Evolutionary conservation across 208 protist genomes (phyloP).

Genomic region (Novymonas esmeraldas): DNA sequence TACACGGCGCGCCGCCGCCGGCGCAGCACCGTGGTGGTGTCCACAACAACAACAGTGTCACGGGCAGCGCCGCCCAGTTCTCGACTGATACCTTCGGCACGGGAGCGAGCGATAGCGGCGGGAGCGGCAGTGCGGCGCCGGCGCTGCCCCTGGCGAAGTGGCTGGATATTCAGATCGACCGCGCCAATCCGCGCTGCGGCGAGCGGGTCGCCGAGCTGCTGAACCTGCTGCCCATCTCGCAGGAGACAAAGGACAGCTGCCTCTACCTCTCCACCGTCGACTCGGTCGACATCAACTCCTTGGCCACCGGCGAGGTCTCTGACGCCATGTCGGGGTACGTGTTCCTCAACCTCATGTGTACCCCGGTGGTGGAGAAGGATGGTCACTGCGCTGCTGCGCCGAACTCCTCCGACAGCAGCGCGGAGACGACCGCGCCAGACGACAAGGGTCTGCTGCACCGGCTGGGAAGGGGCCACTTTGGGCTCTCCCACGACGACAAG

Average conservation of each 20-base stretch:
- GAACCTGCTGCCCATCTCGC: slow-evolving; percentile 59
- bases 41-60: not conserved
- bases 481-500: not conserved
- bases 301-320: slow-evolving; percentile 11
- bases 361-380: slow-evolving; percentile 38
- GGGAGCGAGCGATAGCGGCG: not conserved
- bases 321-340: slow-evolving; percentile 60
- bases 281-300: slow-evolving; percentile 34
- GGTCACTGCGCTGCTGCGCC: not conserved
- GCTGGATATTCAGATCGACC: slow-evolving; percentile 79
- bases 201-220: slow-evolving; percentile 51
- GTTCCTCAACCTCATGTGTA: slow-evolving; percentile 79
- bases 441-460: not conserved
- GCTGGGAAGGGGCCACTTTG: not conserved
- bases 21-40: no score
- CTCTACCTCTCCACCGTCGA: slow-evolving; percentile 69
- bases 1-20: not conserved
- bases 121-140: not conserved
- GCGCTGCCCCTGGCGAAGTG: slow-evolving; percentile 57
- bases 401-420: not conserved
- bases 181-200: slow-evolving; percentile 27
- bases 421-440: not conserved
- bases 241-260: slow-evolving; percentile 67
- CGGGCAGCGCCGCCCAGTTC: not conserved
- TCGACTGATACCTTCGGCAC: not conserved